Base-by-base conservation (phyloP, 805 yeast species). In the Wickerhamomyces chaumierensis region DNA sequence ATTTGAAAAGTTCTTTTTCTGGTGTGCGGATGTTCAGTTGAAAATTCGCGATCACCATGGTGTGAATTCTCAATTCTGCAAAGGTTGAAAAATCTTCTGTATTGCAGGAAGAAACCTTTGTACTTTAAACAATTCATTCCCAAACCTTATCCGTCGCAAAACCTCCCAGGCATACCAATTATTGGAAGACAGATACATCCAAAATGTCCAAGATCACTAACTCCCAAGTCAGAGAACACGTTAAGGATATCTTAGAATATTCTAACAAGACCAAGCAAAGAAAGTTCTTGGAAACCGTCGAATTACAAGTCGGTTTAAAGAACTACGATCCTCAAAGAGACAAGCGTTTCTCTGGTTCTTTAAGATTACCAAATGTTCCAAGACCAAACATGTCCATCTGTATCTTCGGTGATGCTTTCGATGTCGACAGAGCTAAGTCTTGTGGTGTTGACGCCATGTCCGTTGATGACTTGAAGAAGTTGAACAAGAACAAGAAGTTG, bases 241-340 rank as follows among this genome's bases (percentile, higher is more conserved):
- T 92, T 67, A 77, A 83, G 68, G 81, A 85, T 72, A 75, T 92
- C 63, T 74, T 92, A 69, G 81, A 79, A 65, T 78, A 67, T 80
- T 86, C 97, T 61, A 77, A 66, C 68, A 92, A 83, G 71, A 81
- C 90, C 75, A 92, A 92, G 85, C 90, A 92, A 96, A 88, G 99
- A 82, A 92, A 92, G 95, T 92, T 92, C 78, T 83, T 90, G 73
- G 99, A 92, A 82, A 90, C 99, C 71, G 88, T 92, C 63, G 99
- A 92, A 78, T 79, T 92, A 68, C 98, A 92, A 78, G 95, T 92
- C 65, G 98, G 98, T 72, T 81, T 92, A 62, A 92, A 92, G 88
- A 92, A 92, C 95, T 92, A 92, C 75, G 99, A 92, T 71, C 97
- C 99, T 67, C 98, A 92, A 79, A 88, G 98, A 85, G 99, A 92